phyloP scores from a whole-genome alignment of 805 yeast genomes.

The Candida sithepensis region DNA sequence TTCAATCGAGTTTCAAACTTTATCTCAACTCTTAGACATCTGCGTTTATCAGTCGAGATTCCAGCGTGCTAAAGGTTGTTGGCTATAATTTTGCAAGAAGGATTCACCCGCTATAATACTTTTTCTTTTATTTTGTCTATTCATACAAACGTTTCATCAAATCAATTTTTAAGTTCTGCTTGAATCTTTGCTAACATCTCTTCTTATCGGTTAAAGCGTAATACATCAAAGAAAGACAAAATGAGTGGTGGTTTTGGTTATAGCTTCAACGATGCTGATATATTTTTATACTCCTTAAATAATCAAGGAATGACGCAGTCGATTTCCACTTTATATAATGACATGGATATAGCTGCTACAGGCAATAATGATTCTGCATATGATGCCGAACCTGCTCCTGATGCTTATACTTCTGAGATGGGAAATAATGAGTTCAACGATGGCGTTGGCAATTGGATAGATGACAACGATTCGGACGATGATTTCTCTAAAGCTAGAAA shows the following conservation, averaged over 20 bases:
- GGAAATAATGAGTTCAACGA: background rate
- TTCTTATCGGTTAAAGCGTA: too few relatives aligned
- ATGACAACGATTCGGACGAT: background rate
- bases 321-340: background rate
- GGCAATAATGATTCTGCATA: background rate
- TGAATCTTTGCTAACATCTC: too few relatives aligned
- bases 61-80: too few relatives aligned
- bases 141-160: too few relatives aligned
- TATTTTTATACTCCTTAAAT: constrained; percentile 24
- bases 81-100: too few relatives aligned
- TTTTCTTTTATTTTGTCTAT: too few relatives aligned
- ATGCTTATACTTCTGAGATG: background rate
- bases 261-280: constrained; percentile 26
- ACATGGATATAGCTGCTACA: background rate
- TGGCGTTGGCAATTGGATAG: background rate
- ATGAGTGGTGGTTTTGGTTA: constrained; percentile 15
- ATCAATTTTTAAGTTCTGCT: too few relatives aligned
- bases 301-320: constrained; percentile 5
- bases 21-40: too few relatives aligned
- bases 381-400: background rate
- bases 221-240: background rate
- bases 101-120: too few relatives aligned
- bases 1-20: too few relatives aligned
- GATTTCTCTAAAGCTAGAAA: constrained; percentile 1
- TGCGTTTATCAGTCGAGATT: too few relatives aligned